Conservation (phyloP, 2,329 filamentous ascomycete genomes). For the Madurella mycetomatis region DNA sequence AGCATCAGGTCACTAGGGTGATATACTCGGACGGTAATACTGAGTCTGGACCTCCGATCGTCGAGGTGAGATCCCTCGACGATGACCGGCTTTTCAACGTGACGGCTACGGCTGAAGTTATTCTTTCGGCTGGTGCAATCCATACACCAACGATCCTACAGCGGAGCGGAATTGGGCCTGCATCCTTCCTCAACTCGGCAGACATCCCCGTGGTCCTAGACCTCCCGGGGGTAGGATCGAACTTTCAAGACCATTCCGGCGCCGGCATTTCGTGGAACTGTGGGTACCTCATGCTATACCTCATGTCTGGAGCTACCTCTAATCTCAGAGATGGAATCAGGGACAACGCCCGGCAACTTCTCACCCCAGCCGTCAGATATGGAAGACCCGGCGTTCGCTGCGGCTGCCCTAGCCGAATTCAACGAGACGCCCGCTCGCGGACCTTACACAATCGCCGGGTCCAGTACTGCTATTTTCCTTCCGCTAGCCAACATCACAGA, state of each 20-base stretch:
- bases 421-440: background rate
- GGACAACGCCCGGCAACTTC: too few species aligned
- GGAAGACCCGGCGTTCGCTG: too few species aligned
- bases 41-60: slow-evolving; percentile 3
- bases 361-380: too few species aligned
- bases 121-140: slow-evolving; percentile 37
- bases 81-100: background rate
- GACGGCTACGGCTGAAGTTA: slow-evolving; percentile 30
- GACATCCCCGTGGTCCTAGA: slow-evolving; percentile 39
- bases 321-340: too few species aligned
- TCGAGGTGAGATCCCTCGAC: background rate
- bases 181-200: slow-evolving; percentile 31
- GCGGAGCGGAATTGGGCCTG: slow-evolving; percentile 43
- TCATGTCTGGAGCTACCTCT: too few species aligned
- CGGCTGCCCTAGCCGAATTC: background rate
- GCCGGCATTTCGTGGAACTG: background rate
- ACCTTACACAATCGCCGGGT: background rate
- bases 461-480: background rate
- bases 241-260: slow-evolving; percentile 38
- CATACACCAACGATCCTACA: slow-evolving; percentile 43
- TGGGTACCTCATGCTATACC: background rate
- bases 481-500: background rate
- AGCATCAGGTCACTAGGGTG: slow-evolving; percentile 26
- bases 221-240: slow-evolving; percentile 44
- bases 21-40: slow-evolving; percentile 6